Base-by-base conservation (phyloP, 768 basidiomycete species). In the Suillus ampliporus region DNA sequence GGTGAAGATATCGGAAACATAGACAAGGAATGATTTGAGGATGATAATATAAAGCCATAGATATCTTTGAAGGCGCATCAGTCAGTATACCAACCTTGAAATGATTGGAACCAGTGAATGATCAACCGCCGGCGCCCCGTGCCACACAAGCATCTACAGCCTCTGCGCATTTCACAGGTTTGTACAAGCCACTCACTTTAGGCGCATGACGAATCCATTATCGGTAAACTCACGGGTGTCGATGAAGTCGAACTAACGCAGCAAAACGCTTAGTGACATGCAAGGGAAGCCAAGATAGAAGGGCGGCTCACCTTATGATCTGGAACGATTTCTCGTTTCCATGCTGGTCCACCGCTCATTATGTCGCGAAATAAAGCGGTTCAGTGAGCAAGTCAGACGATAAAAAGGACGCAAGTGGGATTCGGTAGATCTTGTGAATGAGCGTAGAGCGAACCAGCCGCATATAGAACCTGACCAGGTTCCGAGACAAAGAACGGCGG, bases 291-390 rank as follows among this genome's bases (percentile, higher is more conserved):
- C 19, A n/a, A 26, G 35, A 50, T n/a, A 21, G 37, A 14, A 40
- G 28, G 60, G 48, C 34, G 43, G 65, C 82, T 60, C 65, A 95
- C 97, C 86, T 99, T 99, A 80, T 99, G 97, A 80, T 98, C 97
- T 60, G 92, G 94, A 50, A 98, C 95, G 69, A 92, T 86, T 83
- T 98, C 97, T 73, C 95, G 86, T 83, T 99, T 99, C 97, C 96
- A 97, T 68, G 92, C 88, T 47, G 90, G 83, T 71, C 88, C 92
- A 68, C 88, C 86, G 61, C 64, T 57, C 74, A 75, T 75, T 54
- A 63, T 72, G 54, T 11, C 41, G 38, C 8, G 53, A 56, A 38
- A 43, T 66, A 51, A 56, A 37, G 53, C 61, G 41, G 34, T 53
- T 68, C 61, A 62, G 64, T 50, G 65, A 65, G 64, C 38, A 68